phyloP scores from a whole-genome alignment of 2,329 filamentous ascomycete genomes.

The Sarocladium strictum region DNA sequence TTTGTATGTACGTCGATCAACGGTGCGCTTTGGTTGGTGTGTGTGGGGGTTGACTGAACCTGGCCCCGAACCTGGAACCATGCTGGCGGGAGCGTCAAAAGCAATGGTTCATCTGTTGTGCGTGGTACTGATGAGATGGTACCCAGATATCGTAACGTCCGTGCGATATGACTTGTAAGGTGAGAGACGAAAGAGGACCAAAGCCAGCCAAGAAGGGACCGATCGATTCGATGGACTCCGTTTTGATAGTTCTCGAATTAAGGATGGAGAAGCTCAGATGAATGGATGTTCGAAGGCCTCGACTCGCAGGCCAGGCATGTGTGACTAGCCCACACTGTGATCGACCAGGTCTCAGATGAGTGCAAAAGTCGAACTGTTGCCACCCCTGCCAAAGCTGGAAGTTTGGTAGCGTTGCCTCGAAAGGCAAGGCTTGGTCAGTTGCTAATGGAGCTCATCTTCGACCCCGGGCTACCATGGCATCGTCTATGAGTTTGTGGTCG shows the following conservation, averaged over 20 bases:
- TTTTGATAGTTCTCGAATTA: neutral
- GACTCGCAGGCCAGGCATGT: neutral
- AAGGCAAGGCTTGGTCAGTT: neutral
- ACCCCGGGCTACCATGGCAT: too few species aligned
- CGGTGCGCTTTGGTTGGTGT: neutral
- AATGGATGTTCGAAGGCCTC: neutral
- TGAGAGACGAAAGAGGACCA: too few species aligned
- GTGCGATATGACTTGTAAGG: neutral
- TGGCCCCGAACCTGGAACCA: conserved; percentile 1
- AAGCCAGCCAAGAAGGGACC: neutral
- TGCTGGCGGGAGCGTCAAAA: conserved; percentile 2
- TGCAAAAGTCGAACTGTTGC: neutral
- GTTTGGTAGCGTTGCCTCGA: neutral
- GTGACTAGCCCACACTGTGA: neutral
- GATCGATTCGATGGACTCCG: neutral
- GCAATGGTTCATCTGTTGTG: neutral
- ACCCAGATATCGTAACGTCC: neutral
- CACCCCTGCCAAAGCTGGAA: neutral
- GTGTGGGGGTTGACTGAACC: neutral
- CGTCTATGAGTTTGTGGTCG: too few species aligned
- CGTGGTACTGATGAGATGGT: neutral
- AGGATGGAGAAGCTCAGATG: neutral
- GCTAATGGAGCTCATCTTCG: neutral
- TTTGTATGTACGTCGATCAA: neutral
- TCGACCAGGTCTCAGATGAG: neutral